These are phyloP conservation scores for Coniochaeta hoffmannii DNA, from an alignment of 2,329 filamentous ascomycete genomes.

Conservation along the genomic window DNA sequence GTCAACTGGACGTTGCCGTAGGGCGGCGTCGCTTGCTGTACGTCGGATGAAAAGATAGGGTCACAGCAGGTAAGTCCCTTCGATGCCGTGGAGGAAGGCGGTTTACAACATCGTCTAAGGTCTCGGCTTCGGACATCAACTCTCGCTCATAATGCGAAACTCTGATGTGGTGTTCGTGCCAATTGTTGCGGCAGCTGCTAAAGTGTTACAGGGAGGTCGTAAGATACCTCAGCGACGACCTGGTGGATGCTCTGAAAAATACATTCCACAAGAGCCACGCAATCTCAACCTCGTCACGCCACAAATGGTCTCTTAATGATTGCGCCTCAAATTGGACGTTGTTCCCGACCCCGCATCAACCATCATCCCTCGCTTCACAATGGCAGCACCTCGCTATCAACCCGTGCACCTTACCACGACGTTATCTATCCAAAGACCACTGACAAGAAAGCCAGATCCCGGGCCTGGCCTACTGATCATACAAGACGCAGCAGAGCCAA, in stretches of 20 bases:
- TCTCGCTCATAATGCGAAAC: too few relatives aligned
- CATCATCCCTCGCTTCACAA: background rate
- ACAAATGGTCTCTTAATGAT: conserved; percentile 22
- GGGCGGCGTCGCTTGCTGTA: too few relatives aligned
- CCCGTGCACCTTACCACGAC: background rate
- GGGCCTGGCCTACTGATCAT: conserved; percentile 28
- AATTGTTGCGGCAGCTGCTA: background rate
- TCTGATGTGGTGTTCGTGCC: background rate
- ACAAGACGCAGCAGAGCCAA: conserved; percentile 9
- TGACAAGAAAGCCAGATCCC: conserved; percentile 24
- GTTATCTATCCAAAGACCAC: conserved; percentile 22
- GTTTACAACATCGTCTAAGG: too few relatives aligned
- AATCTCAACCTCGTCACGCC: conserved; percentile 30
- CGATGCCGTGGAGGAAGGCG: too few relatives aligned
- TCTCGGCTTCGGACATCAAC: too few relatives aligned
- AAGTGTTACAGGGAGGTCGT: background rate
- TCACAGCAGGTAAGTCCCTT: too few relatives aligned
- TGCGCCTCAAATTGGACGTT: conserved; percentile 8
- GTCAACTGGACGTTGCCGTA: too few relatives aligned
- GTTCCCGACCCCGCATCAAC: background rate
- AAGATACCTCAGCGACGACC: conserved; percentile 15
- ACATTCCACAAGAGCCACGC: conserved; percentile 27
- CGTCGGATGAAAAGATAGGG: too few relatives aligned
- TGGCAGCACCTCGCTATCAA: background rate
- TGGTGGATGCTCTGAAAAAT: conserved; percentile 21